Conservation (phyloP, 2,329 filamentous ascomycete species). For the Scedosporium apiospermum region DNA sequence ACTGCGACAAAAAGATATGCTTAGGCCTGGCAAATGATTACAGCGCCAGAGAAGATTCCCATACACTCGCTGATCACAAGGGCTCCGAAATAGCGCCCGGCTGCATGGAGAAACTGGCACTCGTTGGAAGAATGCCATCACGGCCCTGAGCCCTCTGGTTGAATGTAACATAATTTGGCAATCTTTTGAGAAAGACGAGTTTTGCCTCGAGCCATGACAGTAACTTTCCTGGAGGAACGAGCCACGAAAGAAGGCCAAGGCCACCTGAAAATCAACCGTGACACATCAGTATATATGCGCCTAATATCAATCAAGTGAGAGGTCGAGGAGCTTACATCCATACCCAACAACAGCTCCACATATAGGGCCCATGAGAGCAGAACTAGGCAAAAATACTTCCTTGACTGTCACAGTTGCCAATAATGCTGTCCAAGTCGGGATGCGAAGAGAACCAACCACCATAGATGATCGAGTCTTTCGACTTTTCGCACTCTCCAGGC, state of each 20-base stretch:
- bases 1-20: too few species aligned
- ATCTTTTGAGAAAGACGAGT: constrained; percentile 69
- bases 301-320: not conserved
- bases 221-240: constrained; percentile 81
- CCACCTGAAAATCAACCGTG: constrained; percentile 45
- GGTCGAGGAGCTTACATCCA: constrained; percentile 50
- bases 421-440: constrained; percentile 89
- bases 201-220: constrained; percentile 84
- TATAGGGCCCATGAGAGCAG: constrained; percentile 78
- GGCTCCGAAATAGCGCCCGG: too few species aligned
- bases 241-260: constrained; percentile 77
- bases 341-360: constrained; percentile 81
- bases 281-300: not conserved
- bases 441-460: constrained; percentile 49
- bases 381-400: constrained; percentile 67
- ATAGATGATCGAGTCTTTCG: constrained; percentile 75
- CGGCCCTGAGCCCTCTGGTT: constrained; percentile 94
- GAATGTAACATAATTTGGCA: constrained; percentile 88
- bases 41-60: too few species aligned
- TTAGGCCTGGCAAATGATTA: too few species aligned
- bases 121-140: constrained; percentile 75
- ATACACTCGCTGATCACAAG: too few species aligned
- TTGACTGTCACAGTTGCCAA: constrained; percentile 67
- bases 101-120: constrained; percentile 10
- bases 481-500: constrained; percentile 76